Evolutionary conservation across 2,329 filamentous ascomycete species (phyloP).

Genomic region (Capronia epimyces): DNA sequence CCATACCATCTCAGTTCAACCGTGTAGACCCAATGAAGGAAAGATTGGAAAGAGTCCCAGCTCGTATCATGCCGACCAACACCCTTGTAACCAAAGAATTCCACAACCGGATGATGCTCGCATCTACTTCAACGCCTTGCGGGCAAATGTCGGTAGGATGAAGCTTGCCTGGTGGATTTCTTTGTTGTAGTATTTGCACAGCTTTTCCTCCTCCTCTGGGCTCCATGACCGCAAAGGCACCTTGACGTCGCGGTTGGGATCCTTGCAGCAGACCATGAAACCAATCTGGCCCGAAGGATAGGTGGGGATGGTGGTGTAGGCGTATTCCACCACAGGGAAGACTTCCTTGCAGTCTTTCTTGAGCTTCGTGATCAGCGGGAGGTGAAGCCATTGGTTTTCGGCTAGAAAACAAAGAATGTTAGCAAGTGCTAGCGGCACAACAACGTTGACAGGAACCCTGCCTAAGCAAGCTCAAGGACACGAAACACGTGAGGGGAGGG

Average conservation of each 20-base stretch:
- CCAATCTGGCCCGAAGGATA: constrained; percentile 99
- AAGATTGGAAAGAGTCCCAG: neutral
- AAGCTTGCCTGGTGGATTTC: constrained; percentile 95
- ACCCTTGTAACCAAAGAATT: neutral
- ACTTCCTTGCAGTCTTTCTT: constrained; percentile 96
- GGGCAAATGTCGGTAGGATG: constrained; percentile 86
- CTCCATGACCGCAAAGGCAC: constrained; percentile 78
- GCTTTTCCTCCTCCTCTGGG: constrained; percentile 80
- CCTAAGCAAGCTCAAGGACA: constrained; percentile 8
- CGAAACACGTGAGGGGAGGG: constrained; percentile 32
- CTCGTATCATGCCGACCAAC: neutral
- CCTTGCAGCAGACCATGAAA: constrained; percentile 99
- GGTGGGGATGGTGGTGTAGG: constrained; percentile 96
- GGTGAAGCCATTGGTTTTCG: constrained; percentile 99
- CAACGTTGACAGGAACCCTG: constrained; percentile 1
- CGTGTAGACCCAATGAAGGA: too few relatives aligned
- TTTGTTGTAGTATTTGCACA: constrained; percentile 95
- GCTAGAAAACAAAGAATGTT: constrained; percentile 49
- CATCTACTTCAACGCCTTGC: constrained; percentile 57
- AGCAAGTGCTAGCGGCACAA: constrained; percentile 10
- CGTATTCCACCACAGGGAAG: constrained; percentile 97
- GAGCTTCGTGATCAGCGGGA: constrained; percentile 85
- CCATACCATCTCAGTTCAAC: too few relatives aligned
- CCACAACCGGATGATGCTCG: neutral
- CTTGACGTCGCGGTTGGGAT: constrained; percentile 73